Conservation (phyloP, 2,329 filamentous ascomycete genomes). For the Parastagonospora avenae region DNA sequence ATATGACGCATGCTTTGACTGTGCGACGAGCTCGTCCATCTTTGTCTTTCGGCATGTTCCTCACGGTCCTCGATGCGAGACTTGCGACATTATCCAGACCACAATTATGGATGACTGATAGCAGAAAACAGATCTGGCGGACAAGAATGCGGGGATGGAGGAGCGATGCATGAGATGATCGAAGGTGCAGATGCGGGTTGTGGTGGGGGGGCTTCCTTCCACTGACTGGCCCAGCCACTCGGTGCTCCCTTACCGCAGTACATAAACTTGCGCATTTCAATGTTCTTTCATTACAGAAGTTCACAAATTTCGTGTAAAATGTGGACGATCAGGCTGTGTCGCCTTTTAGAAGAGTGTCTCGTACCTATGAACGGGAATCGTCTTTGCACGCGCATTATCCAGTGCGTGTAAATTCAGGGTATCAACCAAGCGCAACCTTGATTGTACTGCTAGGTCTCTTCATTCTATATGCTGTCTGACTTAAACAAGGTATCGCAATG, state of each 20-base stretch:
- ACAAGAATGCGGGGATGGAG: not conserved
- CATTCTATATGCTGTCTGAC: no score
- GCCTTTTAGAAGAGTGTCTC: no score
- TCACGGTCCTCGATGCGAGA: not conserved
- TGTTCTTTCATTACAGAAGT: no score
- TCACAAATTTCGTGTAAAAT: no score
- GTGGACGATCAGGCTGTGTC: no score
- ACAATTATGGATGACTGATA: not conserved
- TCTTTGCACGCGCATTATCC: no score
- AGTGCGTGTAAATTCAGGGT: no score
- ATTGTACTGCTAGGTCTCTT: no score
- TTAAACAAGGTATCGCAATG: no score
- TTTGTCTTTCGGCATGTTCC: conserved; percentile 18
- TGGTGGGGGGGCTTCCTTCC: not conserved
- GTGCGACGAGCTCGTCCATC: conserved; percentile 31
- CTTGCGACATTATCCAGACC: not conserved
- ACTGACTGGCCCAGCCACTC: not conserved
- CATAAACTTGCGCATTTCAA: no score
- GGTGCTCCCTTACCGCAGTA: not conserved
- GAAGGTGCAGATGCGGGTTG: not conserved
- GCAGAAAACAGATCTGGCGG: not conserved
- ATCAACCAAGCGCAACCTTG: no score
- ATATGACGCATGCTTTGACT: conserved; percentile 49
- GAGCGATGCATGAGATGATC: not conserved
- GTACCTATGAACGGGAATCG: no score